Base-by-base conservation (phyloP, 768 basidiomycete genomes). In the Tricholoma hemisulphureum region DNA sequence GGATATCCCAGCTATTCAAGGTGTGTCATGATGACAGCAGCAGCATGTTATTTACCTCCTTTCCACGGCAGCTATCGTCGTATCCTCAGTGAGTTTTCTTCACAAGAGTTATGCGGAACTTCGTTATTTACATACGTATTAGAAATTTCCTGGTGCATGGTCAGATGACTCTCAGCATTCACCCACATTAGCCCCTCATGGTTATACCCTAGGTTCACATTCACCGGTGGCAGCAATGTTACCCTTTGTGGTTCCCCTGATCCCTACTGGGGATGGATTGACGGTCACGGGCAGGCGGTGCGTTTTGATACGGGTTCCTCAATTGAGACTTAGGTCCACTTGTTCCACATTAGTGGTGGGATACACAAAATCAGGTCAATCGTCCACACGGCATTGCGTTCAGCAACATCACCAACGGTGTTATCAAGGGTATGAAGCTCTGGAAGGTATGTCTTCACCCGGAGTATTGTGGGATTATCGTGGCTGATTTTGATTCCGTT, bases 191-290 rank as follows among this genome's bases (percentile, higher is more conserved):
- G 10, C n/a, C 37, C 28, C 26, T 58, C 9, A 55, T 39, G 10
- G 23, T 34, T 43, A 28, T 49, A 49, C n/a, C 26, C 7, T 46
- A 83, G 84, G 85, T 76, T 87, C 45, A 63, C 78, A 1, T 84
- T 86, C 59, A 70, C 68, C 2, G 82, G 80, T 11, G 83, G 86
- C 4, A 78, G 65, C 37, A 86, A 86, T 54, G 81, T 87, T 43
- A 86, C 83, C 9, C 66, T 88, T 6, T 72, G 81, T 24, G 83
- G 86, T 0, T 79, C 80, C 20, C 70, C 65, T 10, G 80, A 87
- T 58, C 79, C 82, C 0, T 58, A 81, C 3, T 83, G 82, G 82
- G 85, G 85, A n/a, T 87, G 84, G 84, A 77, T 87, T 0, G 80
- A 86, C 61, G 81, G 74, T 2, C 80, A 86, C 51, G 85, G 85